Evolutionary conservation across 108 stramenopile genomes (phyloP).

Genomic region (Cyclotella atomus): DNA sequence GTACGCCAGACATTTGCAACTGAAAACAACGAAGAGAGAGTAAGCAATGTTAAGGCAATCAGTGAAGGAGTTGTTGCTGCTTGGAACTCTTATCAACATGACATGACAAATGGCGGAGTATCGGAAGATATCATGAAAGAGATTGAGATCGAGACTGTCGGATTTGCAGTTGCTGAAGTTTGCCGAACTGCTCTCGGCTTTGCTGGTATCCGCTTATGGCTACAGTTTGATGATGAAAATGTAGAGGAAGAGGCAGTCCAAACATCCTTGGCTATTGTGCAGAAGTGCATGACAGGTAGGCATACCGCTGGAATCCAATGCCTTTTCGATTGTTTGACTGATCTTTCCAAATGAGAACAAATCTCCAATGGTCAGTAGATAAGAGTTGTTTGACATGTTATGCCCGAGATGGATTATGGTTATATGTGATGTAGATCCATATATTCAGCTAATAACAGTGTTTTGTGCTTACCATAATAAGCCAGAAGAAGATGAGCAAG

Average conservation of each 20-base stretch:
- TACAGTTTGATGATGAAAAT: conserved; percentile 77
- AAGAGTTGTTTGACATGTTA: too few species aligned
- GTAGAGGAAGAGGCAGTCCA: conserved; percentile 62
- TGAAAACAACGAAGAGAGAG: conserved; percentile 26
- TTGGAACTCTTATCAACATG: conserved; percentile 60
- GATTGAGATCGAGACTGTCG: conserved; percentile 76
- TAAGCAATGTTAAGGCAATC: conserved; percentile 46
- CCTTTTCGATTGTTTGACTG: conserved; percentile 40
- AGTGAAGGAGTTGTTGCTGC: conserved; percentile 47
- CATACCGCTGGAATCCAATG: conserved; percentile 62
- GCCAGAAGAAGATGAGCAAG: too few species aligned
- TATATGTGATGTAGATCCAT: too few species aligned
- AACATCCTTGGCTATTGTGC: conserved; percentile 67
- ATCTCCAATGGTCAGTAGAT: too few species aligned
- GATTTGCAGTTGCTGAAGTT: conserved; percentile 79
- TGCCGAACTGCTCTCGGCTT: conserved; percentile 77
- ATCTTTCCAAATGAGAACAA: conserved; percentile 24
- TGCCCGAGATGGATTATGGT: too few species aligned
- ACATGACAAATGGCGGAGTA: conserved; percentile 49
- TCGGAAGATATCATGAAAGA: conserved; percentile 49
- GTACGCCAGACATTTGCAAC: conserved; percentile 65
- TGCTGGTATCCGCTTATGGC: conserved; percentile 79
- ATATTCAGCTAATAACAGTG: too few species aligned
- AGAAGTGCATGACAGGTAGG: conserved; percentile 70
- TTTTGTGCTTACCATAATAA: too few species aligned